These are phyloP conservation scores for Xylaria bambusicola DNA, from an alignment of 495 filamentous ascomycete species.

Conservation along the genomic window DNA sequence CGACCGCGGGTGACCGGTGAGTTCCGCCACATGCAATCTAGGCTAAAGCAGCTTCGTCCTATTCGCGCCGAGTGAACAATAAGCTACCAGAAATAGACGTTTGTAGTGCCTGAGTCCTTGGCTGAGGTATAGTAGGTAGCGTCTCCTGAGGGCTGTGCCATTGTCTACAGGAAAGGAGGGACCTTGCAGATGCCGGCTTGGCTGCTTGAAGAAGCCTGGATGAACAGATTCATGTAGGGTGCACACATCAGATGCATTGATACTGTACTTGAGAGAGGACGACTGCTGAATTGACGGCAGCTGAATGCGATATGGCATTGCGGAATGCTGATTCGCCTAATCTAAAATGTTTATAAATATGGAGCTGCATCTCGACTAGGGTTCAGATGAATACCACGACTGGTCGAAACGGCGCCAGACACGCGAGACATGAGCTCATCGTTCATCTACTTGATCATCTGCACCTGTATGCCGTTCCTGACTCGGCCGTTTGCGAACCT, in stretches of 20 bases:
- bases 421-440: conserved; percentile 10
- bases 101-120: not conserved
- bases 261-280: conserved; percentile 2
- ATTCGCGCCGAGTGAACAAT: not conserved
- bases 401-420: not conserved
- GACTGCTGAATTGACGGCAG: not conserved
- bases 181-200: conserved; percentile 18
- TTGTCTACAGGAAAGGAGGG: conserved; percentile 5
- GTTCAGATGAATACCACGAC: conserved; percentile 5
- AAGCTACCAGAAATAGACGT: not conserved
- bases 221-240: not conserved
- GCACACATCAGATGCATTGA: not conserved
- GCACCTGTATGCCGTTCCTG: not conserved
- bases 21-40: not conserved
- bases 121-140: not conserved
- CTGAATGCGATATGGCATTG: conserved; percentile 2
- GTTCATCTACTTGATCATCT: conserved; percentile 4
- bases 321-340: conserved; percentile 6
- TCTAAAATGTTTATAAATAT: not conserved
- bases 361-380: conserved; percentile 3
- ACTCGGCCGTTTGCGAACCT: not conserved
- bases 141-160: not conserved
- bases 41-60: not conserved
- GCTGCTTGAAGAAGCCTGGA: not conserved
- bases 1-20: not conserved